phyloP scores from a whole-genome alignment of 2,329 filamentous ascomycete species.

The Neocucurbitaria cava region DNA sequence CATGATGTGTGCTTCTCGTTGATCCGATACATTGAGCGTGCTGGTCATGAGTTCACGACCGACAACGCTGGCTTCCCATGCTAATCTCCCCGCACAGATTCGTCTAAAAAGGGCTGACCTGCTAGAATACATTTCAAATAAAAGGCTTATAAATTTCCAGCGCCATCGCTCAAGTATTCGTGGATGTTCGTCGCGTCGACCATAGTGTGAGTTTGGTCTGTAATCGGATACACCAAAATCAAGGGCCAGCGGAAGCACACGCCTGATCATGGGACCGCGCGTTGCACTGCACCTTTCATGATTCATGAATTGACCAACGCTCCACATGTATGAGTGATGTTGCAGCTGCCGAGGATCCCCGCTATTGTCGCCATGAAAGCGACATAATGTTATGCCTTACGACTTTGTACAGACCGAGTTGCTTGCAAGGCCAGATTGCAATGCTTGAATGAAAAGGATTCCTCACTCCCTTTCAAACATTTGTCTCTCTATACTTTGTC shows the following conservation, averaged over 20 bases:
- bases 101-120: no score
- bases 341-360: background rate
- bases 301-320: background rate
- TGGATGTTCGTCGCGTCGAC: no score
- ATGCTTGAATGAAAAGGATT: background rate
- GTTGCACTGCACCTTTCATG: slow-evolving; percentile 2
- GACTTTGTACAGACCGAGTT: background rate
- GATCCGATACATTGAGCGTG: no score
- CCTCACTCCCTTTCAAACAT: background rate
- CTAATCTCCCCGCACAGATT: no score
- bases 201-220: no score
- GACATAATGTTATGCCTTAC: background rate
- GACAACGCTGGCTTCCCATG: no score
- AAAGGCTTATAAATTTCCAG: no score
- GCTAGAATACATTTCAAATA: no score
- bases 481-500: background rate
- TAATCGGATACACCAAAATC: no score
- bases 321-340: background rate
- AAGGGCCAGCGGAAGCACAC: background rate
- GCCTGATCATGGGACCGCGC: slow-evolving; percentile 20
- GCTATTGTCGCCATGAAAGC: background rate
- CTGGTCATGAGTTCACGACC: no score
- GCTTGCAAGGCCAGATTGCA: background rate
- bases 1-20: no score
- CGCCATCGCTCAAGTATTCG: no score